These are phyloP conservation scores for Ceratocystis eucalypticola DNA, from an alignment of 2,329 filamentous ascomycete genomes.

Conservation along the genomic window DNA sequence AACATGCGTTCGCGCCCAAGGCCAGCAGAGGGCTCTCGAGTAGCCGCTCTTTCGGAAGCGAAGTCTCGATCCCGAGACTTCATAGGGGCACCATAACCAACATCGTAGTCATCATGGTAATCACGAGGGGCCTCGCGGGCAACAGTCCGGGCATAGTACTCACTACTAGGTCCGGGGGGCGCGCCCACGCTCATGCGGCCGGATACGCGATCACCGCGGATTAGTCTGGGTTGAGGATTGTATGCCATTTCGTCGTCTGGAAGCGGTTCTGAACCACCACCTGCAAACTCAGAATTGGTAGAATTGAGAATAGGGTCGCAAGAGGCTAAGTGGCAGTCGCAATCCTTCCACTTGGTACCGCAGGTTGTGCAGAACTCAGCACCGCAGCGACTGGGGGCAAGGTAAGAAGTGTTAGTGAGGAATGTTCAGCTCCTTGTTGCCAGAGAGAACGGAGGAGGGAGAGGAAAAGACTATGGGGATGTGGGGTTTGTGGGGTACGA, in stretches of 20 bases:
- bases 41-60: slow-evolving; percentile 3
- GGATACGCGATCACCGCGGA: slow-evolving; percentile 14
- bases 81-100: slow-evolving; percentile 12
- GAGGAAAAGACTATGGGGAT: not conserved
- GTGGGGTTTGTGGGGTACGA: slow-evolving; percentile 3
- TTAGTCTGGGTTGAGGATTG: slow-evolving; percentile 1
- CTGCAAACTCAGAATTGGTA: slow-evolving; percentile 20
- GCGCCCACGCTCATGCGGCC: slow-evolving; percentile 13
- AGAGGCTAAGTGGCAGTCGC: slow-evolving; percentile 71
- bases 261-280: slow-evolving; percentile 3
- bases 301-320: slow-evolving; percentile 31
- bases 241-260: slow-evolving; percentile 17
- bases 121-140: slow-evolving; percentile 17
- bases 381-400: slow-evolving; percentile 48
- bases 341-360: slow-evolving; percentile 67
- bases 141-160: slow-evolving; percentile 13
- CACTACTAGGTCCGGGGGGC: slow-evolving; percentile 3
- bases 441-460: slow-evolving; percentile 14
- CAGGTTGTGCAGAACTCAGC: slow-evolving; percentile 84
- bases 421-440: slow-evolving; percentile 14
- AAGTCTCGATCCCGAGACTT: slow-evolving; percentile 8
- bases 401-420: slow-evolving; percentile 22
- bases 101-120: slow-evolving; percentile 16
- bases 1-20: slow-evolving; percentile 8
- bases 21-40: slow-evolving; percentile 13